Evolutionary conservation across 208 protist species (phyloP), one percentile per base, ranked within the genome.

Genomic region (Trypanosoma rangeli): DNA sequence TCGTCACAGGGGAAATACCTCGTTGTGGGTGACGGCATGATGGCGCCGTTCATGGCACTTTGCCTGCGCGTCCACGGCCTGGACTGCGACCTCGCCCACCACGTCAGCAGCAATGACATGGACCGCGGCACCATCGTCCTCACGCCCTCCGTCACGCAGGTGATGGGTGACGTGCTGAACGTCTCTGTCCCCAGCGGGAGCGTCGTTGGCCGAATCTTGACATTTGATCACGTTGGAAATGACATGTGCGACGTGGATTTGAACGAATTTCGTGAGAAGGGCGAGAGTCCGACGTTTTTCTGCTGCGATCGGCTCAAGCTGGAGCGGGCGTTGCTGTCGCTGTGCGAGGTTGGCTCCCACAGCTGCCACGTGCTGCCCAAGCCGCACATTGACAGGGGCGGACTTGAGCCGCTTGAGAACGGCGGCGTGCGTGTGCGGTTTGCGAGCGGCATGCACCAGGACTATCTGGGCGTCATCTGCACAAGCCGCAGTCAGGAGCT

Each of bases 251-350:
- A 97, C 64, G 78, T 97, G 31, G 90, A 97, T 71, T 78, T 97
- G 15, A 96, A 97, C 63, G 89, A 95, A 68, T 95, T 96, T 59
- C 91, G 92, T 37, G 90, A 94, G 69, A 90, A 94, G 71, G 92
- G 92, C n/a, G 91, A 96, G 80, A 95, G 86, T 56, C 90, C 90
- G n/a, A 96, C 93, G 3, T 97, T 97, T 76, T 97, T 95, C 68
- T 95, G 88, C 80, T 97, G 91, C 57, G 89, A 97, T 59, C 78
- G 91, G 0, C 79, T 85, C 13, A 94, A 95, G 72, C 82, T 97
- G 54, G 85, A 94, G 74, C 79, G 80, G 3, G 84, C 88, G 49
- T 68, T 97, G 73, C 65, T 97, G 29, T 93, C 89, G 29, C 76
- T 97, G 48, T 97, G 92, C 62, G 67, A 84, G 69, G 74, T 94